Conservation (phyloP, 2,329 filamentous ascomycete genomes). For the Tolypocladium cylindrosporum region DNA sequence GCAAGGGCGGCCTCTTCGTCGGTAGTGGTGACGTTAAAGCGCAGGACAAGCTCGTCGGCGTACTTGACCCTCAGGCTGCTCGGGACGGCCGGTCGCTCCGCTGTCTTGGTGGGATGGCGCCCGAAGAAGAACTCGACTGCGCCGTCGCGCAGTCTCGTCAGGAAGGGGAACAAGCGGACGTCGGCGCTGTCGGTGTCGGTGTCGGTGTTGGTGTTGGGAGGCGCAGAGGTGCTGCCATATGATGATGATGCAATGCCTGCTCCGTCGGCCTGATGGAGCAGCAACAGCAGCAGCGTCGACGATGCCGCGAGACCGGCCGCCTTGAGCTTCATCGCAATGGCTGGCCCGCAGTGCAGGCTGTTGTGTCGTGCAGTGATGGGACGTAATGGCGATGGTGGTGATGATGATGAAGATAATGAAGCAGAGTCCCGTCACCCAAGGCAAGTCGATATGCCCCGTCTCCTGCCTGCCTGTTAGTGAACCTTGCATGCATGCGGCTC, state of each 20-base stretch:
- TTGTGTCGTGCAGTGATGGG: not conserved
- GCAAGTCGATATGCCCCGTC: not conserved
- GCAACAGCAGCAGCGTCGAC: not conserved
- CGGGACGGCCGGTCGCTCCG: constrained; percentile 12
- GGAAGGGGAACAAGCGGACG: constrained; percentile 31
- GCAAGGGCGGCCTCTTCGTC: constrained; percentile 62
- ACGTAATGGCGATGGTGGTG: not conserved
- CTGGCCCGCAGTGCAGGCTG: not conserved
- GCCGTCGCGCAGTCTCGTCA: constrained; percentile 40
- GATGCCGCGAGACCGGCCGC: not conserved
- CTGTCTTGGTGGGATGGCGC: constrained; percentile 23
- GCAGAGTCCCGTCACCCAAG: too few species aligned
- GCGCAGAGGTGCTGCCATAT: not conserved
- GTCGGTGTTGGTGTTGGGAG: not conserved
- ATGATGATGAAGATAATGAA: not conserved
- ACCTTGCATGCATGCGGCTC: not conserved
- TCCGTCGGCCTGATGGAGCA: not conserved
- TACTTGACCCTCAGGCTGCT: constrained; percentile 42
- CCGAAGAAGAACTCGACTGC: constrained; percentile 41
- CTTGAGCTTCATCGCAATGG: not conserved
- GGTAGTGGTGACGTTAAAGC: constrained; percentile 67
- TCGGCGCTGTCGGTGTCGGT: constrained; percentile 6
- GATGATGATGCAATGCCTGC: not conserved
- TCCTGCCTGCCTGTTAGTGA: not conserved
- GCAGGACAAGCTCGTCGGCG: constrained; percentile 73